Base-by-base conservation (phyloP, 768 basidiomycete species). In the Amanita muscaria region DNA sequence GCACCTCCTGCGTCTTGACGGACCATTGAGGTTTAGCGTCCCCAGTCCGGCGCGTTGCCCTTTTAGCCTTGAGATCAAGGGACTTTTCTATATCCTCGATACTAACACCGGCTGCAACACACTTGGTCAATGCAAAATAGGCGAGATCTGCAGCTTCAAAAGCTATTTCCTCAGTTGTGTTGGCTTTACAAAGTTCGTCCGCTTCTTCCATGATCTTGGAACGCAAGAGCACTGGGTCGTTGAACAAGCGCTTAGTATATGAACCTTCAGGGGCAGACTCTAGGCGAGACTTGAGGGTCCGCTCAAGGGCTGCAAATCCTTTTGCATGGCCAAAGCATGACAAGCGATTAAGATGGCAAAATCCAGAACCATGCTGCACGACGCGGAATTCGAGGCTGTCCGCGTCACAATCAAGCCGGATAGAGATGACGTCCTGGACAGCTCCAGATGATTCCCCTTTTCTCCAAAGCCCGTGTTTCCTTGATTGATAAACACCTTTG, bases 151-250 rank as follows among this genome's bases (percentile, higher is more conserved):
- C 94, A 5, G 92, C 88, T 63, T 99, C 96, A 49, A 93, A 94
- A 1, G 92, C 87, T 12, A 96, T 68, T 23, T 97, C 88, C 38
- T 86, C 80, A 56, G 76, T 77, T 1, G 78, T 77, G 53, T 78
- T 68, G 18, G 89, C 89, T 14, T 72, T 72, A 59, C 91, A 94
- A n/a, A 99, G 74, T 62, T 99, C 96, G 54, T 94, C 88, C 0
- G 96, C 96, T 61, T 99, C 96, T 63, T 99, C 96, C 81, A 87
- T 89, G 51, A 99, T 91, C 70, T 99, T 99, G 41, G 91, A 83
- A 36, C 72, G 76, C 35, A 98, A 68, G n/a, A 99, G 72, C 36
- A 72, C 74, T 4, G 82, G 66, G 58, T 97, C 88, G 33, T 74
- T 70, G 64, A 98, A 96, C 21, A 99, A 66, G 42, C 89, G 70